A percentile compares a stretch with the other conserved stretches of the same genome.
phyloP scores from a whole-genome alignment of 164 flowering plant genomes.

The Berberis vulgaris region DNA sequence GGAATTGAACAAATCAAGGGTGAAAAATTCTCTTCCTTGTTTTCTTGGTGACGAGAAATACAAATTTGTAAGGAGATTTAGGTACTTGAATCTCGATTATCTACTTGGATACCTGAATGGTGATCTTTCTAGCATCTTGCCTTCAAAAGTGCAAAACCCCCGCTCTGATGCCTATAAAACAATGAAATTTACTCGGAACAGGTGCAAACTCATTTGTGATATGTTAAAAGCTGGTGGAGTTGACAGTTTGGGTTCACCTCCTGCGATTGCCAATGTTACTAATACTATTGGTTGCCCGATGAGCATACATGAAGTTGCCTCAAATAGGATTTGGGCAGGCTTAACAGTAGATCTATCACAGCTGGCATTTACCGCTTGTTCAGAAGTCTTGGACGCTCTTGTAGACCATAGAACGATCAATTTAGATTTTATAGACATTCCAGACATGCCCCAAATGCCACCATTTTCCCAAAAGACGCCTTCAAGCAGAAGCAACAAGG shows the following conservation, averaged over 20 bases:
- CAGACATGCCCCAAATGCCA: constrained; percentile 45
- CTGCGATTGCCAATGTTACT: constrained; percentile 23
- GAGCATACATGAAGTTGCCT: constrained; percentile 54
- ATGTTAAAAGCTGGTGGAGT: constrained; percentile 24
- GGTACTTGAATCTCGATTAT: not conserved
- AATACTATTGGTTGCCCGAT: constrained; percentile 37
- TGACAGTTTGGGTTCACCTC: constrained; percentile 21
- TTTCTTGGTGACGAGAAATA: constrained; percentile 26
- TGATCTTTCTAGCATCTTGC: not conserved
- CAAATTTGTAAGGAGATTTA: constrained; percentile 26
- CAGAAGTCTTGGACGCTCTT: constrained; percentile 32
- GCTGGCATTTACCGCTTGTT: constrained; percentile 37
- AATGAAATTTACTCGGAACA: not conserved
- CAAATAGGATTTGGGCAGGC: constrained; percentile 41
- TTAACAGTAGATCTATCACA: constrained; percentile 42
- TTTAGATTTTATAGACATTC: constrained; percentile 46
- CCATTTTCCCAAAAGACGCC: constrained; percentile 51
- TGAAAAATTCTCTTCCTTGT: constrained; percentile 20
- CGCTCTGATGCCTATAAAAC: not conserved
- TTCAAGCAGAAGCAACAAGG: constrained; percentile 40
- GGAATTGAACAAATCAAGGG: constrained; percentile 15
- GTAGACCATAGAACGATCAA: constrained; percentile 19
- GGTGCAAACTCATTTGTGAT: not conserved
- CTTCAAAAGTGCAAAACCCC: not conserved
- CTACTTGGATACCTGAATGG: not conserved